A percentile compares a stretch with the other conserved stretches of the same genome.
Evolutionary conservation across 2,329 filamentous ascomycete species (phyloP).

Genomic region (Xylogone sp.): DNA sequence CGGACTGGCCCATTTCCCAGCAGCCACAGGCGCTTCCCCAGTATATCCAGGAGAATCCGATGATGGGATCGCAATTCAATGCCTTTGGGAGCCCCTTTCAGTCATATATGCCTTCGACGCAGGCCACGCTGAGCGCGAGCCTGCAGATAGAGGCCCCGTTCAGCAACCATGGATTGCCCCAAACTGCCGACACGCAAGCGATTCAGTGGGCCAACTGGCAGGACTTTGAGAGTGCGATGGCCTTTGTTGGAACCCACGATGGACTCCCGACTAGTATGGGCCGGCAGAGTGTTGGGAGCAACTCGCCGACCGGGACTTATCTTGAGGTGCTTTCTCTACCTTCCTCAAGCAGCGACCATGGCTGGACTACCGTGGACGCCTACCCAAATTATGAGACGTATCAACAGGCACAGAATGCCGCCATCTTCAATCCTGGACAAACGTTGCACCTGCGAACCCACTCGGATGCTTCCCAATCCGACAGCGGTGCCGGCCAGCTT

Average conservation of each 20-base stretch:
- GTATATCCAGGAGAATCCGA: constrained; percentile 27
- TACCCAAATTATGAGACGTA: constrained; percentile 69
- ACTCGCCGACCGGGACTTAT: constrained; percentile 75
- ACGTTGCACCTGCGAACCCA: constrained; percentile 83
- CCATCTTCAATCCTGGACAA: constrained; percentile 86
- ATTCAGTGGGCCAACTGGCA: constrained; percentile 72
- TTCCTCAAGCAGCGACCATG: constrained; percentile 78
- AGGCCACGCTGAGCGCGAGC: constrained; percentile 57
- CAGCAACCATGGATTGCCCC: constrained; percentile 44
- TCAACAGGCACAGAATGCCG: constrained; percentile 52
- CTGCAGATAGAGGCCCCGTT: constrained; percentile 63
- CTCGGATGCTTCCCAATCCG: constrained; percentile 79
- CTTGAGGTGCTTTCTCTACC: constrained; percentile 81
- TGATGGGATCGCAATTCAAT: constrained; percentile 29
- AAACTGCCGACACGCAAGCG: constrained; percentile 53
- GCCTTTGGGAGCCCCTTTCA: constrained; percentile 25
- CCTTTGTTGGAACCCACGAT: constrained; percentile 40
- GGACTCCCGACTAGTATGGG: constrained; percentile 43
- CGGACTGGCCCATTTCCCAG: constrained; percentile 55
- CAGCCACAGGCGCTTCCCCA: constrained; percentile 28
- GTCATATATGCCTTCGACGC: constrained; percentile 46
- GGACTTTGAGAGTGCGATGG: constrained; percentile 70
- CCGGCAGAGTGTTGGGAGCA: constrained; percentile 49
- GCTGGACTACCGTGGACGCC: constrained; percentile 79
- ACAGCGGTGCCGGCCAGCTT: constrained; percentile 56